Conservation (phyloP, 2,329 filamentous ascomycete species). For the Aspergillus fischeri region DNA sequence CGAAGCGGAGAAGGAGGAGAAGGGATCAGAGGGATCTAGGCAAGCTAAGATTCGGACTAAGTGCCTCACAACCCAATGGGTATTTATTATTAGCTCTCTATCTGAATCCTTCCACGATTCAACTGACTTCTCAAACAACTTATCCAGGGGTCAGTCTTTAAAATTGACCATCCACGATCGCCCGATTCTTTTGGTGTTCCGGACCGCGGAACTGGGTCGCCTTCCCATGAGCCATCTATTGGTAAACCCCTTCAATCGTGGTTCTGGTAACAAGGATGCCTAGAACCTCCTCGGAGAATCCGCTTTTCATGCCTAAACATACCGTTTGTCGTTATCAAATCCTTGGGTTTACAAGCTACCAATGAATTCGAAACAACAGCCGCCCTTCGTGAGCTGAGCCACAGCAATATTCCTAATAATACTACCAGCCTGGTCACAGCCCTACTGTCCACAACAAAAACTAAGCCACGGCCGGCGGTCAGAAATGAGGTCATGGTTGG, state of each 20-base stretch:
- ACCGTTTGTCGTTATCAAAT: neutral
- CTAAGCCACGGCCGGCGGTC: neutral
- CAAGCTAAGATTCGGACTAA: neutral
- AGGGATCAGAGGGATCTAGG: neutral
- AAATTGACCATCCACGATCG: neutral
- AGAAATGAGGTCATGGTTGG: neutral
- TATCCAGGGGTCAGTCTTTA: neutral
- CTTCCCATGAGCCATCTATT: neutral
- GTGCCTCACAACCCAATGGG: neutral
- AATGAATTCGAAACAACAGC: neutral
- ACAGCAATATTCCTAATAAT: neutral
- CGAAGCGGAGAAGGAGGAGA: conserved; percentile 3
- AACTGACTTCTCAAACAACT: neutral
- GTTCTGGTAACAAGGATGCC: neutral
- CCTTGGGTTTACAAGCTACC: no score
- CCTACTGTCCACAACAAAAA: neutral
- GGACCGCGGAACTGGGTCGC: neutral
- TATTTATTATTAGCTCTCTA: neutral
- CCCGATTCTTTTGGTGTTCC: no score
- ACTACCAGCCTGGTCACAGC: neutral
- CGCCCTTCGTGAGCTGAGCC: neutral
- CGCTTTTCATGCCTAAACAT: neutral
- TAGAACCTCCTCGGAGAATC: neutral
- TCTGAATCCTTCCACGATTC: neutral
- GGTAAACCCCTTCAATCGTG: neutral